Evolutionary conservation across 257 asterid species (phyloP).

Genomic region (Avicennia marina): DNA sequence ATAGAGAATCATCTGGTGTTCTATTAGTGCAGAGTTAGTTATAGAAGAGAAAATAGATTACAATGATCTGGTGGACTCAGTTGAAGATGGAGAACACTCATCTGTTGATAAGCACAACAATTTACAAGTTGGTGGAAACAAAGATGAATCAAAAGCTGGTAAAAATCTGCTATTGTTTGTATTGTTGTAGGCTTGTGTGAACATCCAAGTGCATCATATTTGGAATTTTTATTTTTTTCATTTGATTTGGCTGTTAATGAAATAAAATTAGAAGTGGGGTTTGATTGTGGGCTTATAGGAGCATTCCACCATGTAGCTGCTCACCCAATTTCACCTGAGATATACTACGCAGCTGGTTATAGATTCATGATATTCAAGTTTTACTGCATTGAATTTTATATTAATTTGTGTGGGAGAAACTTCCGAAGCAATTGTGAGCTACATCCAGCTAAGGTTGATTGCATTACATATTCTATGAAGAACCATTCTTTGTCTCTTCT

Average conservation of each 20-base stretch:
- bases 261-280: too few species aligned
- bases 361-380: too few species aligned
- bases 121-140: conserved; percentile 20
- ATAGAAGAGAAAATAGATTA: conserved; percentile 73
- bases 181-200: not conserved
- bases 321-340: too few species aligned
- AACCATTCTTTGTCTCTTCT: too few species aligned
- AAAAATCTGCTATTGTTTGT: conserved; percentile 13
- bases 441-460: too few species aligned
- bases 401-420: too few species aligned
- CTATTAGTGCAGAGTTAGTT: conserved; percentile 79
- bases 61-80: conserved; percentile 70
- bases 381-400: too few species aligned
- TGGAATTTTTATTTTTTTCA: not conserved
- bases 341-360: too few species aligned
- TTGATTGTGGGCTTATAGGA: too few species aligned
- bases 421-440: too few species aligned
- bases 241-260: not conserved
- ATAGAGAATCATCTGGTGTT: conserved; percentile 16
- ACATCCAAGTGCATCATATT: not conserved
- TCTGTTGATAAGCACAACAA: conserved; percentile 25
- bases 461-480: too few species aligned
- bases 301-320: too few species aligned
- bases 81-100: conserved; percentile 35
- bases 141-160: conserved; percentile 41